phyloP scores from a whole-genome alignment of 306 rosid genomes.

The Corylus heterophylla region DNA sequence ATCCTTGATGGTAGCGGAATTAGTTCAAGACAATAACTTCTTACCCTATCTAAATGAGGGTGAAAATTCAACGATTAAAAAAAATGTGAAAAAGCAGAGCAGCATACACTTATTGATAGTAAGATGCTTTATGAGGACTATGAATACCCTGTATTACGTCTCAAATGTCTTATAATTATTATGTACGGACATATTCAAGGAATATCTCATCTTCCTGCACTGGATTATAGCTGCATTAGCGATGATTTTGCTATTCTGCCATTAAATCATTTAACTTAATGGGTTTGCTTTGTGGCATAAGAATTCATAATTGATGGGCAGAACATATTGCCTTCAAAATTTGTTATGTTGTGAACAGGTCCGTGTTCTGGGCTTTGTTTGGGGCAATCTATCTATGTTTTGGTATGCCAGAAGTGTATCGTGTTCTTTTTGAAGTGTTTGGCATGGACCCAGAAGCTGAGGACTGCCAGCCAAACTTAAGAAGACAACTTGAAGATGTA shows the following conservation, averaged over 20 bases:
- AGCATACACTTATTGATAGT: neutral
- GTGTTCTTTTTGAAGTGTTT: constrained; percentile 95
- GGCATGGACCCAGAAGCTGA: constrained; percentile 95
- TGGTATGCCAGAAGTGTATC: constrained; percentile 94
- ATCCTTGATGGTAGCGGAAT: neutral
- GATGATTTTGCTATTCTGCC: neutral
- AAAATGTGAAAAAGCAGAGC: neutral
- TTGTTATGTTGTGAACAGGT: constrained; percentile 51
- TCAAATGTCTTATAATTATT: neutral
- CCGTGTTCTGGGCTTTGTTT: constrained; percentile 95
- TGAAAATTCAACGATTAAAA: neutral
- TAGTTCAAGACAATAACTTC: neutral
- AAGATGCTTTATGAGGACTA: neutral
- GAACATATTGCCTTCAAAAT: constrained; percentile 10
- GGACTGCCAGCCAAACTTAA: constrained; percentile 77
- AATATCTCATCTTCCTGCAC: constrained; percentile 17
- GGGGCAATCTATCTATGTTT: constrained; percentile 95
- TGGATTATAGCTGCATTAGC: constrained; percentile 13
- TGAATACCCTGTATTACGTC: neutral
- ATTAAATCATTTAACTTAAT: constrained; percentile 2
- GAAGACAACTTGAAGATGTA: constrained; percentile 93
- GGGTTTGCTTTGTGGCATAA: constrained; percentile 24
- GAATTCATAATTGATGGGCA: neutral
- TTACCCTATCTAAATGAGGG: neutral
- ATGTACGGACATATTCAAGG: neutral